Evolutionary conservation across 2,329 filamentous ascomycete species (phyloP).

Genomic region (Botrytis elliptica): DNA sequence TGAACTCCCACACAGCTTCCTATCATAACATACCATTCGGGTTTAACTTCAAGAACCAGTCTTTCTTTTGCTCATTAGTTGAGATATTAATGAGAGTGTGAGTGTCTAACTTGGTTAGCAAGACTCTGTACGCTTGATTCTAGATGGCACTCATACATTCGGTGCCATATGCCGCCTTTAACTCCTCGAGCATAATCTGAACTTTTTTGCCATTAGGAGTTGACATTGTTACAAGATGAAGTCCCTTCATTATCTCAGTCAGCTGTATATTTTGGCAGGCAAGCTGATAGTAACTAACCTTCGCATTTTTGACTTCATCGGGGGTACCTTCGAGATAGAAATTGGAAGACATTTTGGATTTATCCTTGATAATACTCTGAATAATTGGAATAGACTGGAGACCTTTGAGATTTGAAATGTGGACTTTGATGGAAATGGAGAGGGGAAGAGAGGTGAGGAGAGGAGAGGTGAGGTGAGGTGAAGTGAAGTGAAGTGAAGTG

Average conservation of each 20-base stretch:
- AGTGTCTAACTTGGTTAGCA: slow-evolving; percentile 20
- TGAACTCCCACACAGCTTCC: background rate
- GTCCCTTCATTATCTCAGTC: slow-evolving; percentile 38
- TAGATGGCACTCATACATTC: slow-evolving; percentile 43
- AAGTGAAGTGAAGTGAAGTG: background rate
- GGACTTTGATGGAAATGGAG: background rate
- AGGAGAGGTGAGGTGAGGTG: background rate
- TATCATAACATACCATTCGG: slow-evolving; percentile 42
- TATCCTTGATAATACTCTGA: background rate
- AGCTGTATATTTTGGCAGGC: background rate
- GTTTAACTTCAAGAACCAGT: slow-evolving; percentile 51
- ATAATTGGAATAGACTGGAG: background rate
- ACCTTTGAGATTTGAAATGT: background rate
- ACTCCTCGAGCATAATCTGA: slow-evolving; percentile 55
- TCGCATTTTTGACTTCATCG: slow-evolving; percentile 27
- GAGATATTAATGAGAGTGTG: slow-evolving; percentile 23
- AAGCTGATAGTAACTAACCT: slow-evolving; percentile 14
- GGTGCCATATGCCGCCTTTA: slow-evolving; percentile 50
- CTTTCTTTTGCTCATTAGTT: slow-evolving; percentile 55
- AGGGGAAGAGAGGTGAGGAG: background rate
- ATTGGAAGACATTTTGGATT: slow-evolving; percentile 13
- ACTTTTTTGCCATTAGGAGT: slow-evolving; percentile 54
- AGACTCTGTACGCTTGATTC: background rate
- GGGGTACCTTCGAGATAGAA: slow-evolving; percentile 26
- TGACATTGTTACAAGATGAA: slow-evolving; percentile 51